Evolutionary conservation across 257 asterid genomes (phyloP).

Genomic region (Penstemon eatonii): DNA sequence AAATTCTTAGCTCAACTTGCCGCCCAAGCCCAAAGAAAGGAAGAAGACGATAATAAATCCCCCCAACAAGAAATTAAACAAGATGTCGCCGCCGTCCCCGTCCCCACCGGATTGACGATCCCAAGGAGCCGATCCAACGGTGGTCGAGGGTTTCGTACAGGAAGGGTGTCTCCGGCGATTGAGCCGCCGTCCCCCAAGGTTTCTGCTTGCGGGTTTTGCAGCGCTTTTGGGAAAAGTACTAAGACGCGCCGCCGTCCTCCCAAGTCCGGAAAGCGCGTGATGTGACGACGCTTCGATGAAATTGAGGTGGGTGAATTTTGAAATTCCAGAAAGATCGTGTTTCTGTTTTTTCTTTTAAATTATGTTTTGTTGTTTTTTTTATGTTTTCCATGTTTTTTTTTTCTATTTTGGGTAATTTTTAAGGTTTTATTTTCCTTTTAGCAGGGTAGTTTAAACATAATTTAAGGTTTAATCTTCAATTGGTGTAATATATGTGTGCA

Average conservation of each 20-base stretch:
- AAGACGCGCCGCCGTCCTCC: conserved; percentile 43
- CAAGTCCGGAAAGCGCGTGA: conserved; percentile 41
- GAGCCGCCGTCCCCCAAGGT: conserved; percentile 61
- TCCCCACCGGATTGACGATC: conserved; percentile 39
- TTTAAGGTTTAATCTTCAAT: conserved; percentile 4
- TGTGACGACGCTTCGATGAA: conserved; percentile 28
- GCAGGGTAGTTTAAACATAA: not conserved
- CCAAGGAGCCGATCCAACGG: conserved; percentile 56
- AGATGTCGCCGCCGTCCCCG: not conserved
- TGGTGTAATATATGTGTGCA: conserved; percentile 17
- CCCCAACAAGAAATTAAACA: not conserved
- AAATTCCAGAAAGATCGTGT: not conserved
- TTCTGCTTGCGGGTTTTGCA: conserved; percentile 48
- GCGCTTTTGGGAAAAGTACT: conserved; percentile 33
- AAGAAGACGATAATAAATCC: conserved; percentile 23
- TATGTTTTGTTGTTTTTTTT: not conserved
- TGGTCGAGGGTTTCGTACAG: conserved; percentile 40
- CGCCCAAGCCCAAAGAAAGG: conserved; percentile 22
- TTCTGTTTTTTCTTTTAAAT: not conserved
- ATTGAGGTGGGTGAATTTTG: conserved; percentile 38
- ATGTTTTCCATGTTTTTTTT: not conserved
- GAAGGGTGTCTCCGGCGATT: conserved; percentile 39
- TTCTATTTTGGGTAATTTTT: not conserved
- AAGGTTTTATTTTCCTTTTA: no score
- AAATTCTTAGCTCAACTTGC: conserved; percentile 40